Conservation (phyloP, 2,329 filamentous ascomycete species). For the Parafenestella ontariensis region DNA sequence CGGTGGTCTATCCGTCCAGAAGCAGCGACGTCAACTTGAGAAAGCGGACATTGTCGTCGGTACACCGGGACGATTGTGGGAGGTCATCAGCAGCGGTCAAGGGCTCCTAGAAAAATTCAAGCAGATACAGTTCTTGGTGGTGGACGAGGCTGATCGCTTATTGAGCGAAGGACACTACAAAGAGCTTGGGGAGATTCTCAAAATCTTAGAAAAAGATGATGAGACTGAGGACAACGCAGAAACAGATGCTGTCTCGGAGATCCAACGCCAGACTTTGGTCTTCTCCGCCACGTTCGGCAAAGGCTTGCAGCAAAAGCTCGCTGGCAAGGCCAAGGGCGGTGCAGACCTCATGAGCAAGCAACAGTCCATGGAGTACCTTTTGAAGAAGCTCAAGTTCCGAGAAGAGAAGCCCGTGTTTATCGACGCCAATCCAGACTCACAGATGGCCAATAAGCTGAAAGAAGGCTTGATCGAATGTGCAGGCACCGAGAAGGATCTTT, state of each 20-base stretch:
- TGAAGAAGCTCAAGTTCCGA: slow-evolving; percentile 87
- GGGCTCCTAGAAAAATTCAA: slow-evolving; percentile 74
- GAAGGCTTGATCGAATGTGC: slow-evolving; percentile 93
- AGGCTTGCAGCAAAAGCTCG: slow-evolving; percentile 86
- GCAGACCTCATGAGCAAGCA: slow-evolving; percentile 71
- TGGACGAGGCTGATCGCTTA: slow-evolving; percentile 93
- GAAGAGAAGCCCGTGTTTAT: slow-evolving; percentile 87
- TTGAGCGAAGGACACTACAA: slow-evolving; percentile 95
- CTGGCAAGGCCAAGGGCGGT: slow-evolving; percentile 66
- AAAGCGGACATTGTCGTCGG: slow-evolving; percentile 92
- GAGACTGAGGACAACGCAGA: slow-evolving; percentile 54
- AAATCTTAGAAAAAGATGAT: slow-evolving; percentile 73
- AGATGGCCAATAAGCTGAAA: slow-evolving; percentile 85
- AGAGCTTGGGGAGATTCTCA: slow-evolving; percentile 87
- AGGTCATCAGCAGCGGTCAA: slow-evolving; percentile 80
- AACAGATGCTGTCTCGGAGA: slow-evolving; percentile 20
- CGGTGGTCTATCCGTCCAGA: slow-evolving; percentile 90
- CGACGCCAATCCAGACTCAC: slow-evolving; percentile 85
- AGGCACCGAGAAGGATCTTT: slow-evolving; percentile 96
- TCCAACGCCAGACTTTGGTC: slow-evolving; percentile 82
- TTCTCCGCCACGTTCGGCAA: slow-evolving; percentile 98
- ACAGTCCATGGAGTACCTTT: slow-evolving; percentile 89
- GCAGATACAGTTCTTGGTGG: slow-evolving; percentile 79
- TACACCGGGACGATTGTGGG: slow-evolving; percentile 93
- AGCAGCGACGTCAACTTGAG: slow-evolving; percentile 84